Conservation (phyloP, 345 rosid species). For the Theobroma cacao region DNA sequence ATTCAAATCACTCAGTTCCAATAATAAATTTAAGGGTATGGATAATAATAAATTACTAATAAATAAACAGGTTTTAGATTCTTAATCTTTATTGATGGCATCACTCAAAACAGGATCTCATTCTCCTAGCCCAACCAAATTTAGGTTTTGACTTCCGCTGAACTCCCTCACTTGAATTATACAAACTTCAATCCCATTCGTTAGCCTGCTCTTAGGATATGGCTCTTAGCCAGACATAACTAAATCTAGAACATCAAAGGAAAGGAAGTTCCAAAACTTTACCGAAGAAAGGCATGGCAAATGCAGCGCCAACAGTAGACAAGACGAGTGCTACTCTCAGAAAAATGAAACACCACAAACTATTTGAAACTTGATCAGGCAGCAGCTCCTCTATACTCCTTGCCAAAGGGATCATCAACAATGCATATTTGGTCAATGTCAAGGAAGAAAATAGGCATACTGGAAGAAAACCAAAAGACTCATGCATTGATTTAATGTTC, state of each 20-base stretch:
- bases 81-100: neutral
- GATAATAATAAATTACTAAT: neutral
- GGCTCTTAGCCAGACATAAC: neutral
- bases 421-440: constrained; percentile 50
- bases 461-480: neutral
- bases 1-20: neutral
- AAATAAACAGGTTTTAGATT: neutral
- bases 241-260: neutral
- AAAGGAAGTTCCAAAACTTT: constrained; percentile 8
- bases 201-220: neutral
- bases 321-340: constrained; percentile 72
- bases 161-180: neutral
- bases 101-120: neutral
- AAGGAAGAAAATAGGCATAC: constrained; percentile 25
- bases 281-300: constrained; percentile 88
- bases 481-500: neutral
- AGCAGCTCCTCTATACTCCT: constrained; percentile 89
- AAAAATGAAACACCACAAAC: constrained; percentile 55
- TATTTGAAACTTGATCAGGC: constrained; percentile 50
- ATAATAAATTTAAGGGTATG: neutral
- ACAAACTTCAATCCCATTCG: neutral
- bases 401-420: constrained; percentile 83
- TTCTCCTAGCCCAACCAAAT: neutral
- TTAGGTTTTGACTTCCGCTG: neutral
- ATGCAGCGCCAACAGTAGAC: constrained; percentile 80